Percentiles rank a stretch among this genome's conserved stretches.
phyloP scores from a whole-genome alignment of 108 stramenopile genomes.

The Nannochloropsis salina region DNA sequence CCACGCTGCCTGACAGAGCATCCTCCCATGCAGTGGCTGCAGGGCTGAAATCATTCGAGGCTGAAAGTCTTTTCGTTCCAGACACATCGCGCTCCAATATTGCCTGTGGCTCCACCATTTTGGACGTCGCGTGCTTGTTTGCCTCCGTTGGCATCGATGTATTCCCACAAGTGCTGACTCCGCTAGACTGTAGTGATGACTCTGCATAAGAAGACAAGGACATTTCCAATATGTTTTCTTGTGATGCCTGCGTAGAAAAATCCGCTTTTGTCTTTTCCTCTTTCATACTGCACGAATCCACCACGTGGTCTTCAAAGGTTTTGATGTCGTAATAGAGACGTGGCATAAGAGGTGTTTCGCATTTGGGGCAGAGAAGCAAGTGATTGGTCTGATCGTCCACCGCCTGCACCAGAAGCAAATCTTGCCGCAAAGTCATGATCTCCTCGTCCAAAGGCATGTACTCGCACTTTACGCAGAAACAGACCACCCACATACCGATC shows the following conservation, averaged over 20 bases:
- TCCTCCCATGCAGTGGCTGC: neutral
- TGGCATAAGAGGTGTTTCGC: neutral
- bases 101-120: no score
- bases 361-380: slow-evolving; percentile 1
- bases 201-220: no score
- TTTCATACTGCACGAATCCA: neutral
- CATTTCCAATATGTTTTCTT: no score
- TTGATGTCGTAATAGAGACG: slow-evolving; percentile 20
- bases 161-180: no score
- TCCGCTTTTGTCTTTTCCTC: no score
- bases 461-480: slow-evolving; percentile 5
- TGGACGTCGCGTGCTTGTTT: no score
- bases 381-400: neutral
- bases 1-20: neutral
- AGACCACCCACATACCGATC: slow-evolving; percentile 13
- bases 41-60: neutral
- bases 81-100: no score
- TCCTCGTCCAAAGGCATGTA: slow-evolving; percentile 19
- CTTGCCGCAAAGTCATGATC: slow-evolving; percentile 2
- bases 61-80: no score
- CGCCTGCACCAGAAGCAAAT: neutral
- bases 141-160: no score
- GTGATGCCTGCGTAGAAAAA: no score
- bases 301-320: neutral
- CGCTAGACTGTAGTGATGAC: no score